Evolutionary conservation across 129 eudicot genomes (phyloP), one percentile per base, ranked within the genome.

Genomic region (Centella asiatica): DNA sequence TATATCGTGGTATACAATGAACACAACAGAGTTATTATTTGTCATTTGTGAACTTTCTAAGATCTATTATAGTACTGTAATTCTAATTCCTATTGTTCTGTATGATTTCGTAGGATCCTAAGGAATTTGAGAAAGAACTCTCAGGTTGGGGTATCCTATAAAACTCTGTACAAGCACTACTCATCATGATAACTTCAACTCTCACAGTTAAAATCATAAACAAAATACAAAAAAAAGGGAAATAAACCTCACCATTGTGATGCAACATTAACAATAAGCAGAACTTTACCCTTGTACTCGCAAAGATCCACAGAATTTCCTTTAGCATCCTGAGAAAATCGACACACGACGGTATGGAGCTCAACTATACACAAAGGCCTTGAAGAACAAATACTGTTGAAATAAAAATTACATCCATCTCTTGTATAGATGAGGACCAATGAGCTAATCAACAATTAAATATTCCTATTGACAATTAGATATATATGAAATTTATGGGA

Each of bases 121-220:
- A 65, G 75, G 83, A 83, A 66, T 84, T 76, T 70, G 88, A 77
- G 68, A 84, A 73, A 72, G 96, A 92, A 62, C 82, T 92, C 57
- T 67, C 95, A 14, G 70, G 58, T 39, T 92, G 98, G 98, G 96
- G 87, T 72, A n/a, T n/a, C n/a, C n/a, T n/a, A n/a, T n/a, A n/a
- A n/a, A n/a, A n/a, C n/a, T n/a, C n/a, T n/a, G n/a, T n/a, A n/a
- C n/a, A n/a, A n/a, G n/a, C n/a, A n/a, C n/a, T n/a, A n/a, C n/a
- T n/a, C n/a, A n/a, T n/a, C n/a, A n/a, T n/a, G n/a, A n/a, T n/a
- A n/a, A n/a, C n/a, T n/a, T n/a, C n/a, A n/a, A n/a, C n/a, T n/a
- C n/a, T n/a, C n/a, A 26, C 33, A 9, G 13, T 5, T 22, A 23
- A 9, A n/a, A n/a, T n/a, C n/a, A n/a, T n/a, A 51, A 47, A 50